Evolutionary conservation across 495 filamentous ascomycete species (phyloP).

Genomic region (Talaromyces proteolyticus): DNA sequence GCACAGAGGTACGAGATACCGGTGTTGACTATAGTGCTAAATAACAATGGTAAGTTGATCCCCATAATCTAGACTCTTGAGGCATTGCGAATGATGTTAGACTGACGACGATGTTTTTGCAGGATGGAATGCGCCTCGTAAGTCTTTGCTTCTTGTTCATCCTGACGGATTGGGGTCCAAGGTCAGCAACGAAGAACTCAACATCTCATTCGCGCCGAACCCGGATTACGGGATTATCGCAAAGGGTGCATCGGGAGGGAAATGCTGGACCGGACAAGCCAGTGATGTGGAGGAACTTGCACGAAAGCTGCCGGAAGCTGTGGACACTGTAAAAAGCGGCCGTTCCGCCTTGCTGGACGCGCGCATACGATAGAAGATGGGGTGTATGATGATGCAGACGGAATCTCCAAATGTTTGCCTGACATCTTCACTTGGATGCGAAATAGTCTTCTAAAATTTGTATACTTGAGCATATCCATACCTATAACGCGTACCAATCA

Average conservation of each 20-base stretch:
- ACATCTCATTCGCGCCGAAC: constrained; percentile 79
- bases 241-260: constrained; percentile 55
- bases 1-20: constrained; percentile 78
- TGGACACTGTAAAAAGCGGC: constrained; percentile 60
- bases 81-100: not conserved
- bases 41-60: constrained; percentile 48
- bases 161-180: constrained; percentile 68
- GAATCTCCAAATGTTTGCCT: too few species aligned
- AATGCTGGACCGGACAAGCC: constrained; percentile 14
- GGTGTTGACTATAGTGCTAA: constrained; percentile 82
- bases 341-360: constrained; percentile 63
- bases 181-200: constrained; percentile 78
- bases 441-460: too few species aligned
- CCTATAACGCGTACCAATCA: too few species aligned
- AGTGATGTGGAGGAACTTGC: constrained; percentile 56
- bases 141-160: constrained; percentile 75
- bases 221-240: constrained; percentile 92
- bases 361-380: too few species aligned
- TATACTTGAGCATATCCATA: too few species aligned
- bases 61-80: not conserved
- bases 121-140: constrained; percentile 83
- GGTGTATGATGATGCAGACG: too few species aligned
- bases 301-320: constrained; percentile 55
- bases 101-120: constrained; percentile 40
- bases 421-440: too few species aligned